A percentile compares a stretch with the other conserved stretches of the same genome.
phyloP scores from a whole-genome alignment of 2,329 filamentous ascomycete genomes.

The Pyrenochaeta sp. region DNA sequence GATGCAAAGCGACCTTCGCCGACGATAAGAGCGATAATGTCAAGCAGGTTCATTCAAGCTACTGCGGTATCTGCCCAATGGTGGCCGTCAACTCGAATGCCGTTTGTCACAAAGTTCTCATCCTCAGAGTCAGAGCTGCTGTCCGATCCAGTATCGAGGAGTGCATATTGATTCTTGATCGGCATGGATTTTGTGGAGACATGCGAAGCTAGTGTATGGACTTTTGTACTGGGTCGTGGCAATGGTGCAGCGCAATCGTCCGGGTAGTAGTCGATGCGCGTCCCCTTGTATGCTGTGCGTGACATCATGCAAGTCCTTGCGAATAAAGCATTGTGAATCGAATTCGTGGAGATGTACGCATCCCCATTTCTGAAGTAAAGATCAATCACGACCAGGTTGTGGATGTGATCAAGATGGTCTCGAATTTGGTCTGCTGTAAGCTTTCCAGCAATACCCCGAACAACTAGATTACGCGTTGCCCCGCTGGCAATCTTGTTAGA shows the following conservation, averaged over 20 bases:
- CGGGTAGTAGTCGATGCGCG: constrained; percentile 72
- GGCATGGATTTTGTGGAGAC: constrained; percentile 27
- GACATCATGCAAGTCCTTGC: constrained; percentile 81
- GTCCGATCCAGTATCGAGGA: constrained; percentile 39
- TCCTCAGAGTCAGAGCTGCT: constrained; percentile 37
- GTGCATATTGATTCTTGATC: constrained; percentile 42
- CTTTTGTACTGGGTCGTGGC: constrained; percentile 34
- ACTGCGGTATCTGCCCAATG: constrained; percentile 32
- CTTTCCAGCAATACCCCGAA: constrained; percentile 65
- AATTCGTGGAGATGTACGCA: constrained; percentile 78
- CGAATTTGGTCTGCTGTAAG: constrained; percentile 72
- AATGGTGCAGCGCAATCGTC: constrained; percentile 77
- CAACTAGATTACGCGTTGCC: constrained; percentile 77
- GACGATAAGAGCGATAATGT: not conserved
- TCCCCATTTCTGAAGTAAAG: constrained; percentile 66
- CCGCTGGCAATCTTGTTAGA: constrained; percentile 70
- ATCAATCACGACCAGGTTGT: constrained; percentile 76
- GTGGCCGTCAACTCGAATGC: constrained; percentile 26
- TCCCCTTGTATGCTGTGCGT: constrained; percentile 71
- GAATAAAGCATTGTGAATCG: constrained; percentile 77
- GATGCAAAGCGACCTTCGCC: not conserved
- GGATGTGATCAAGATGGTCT: constrained; percentile 81
- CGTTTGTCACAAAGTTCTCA: constrained; percentile 30
- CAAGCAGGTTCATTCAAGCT: constrained; percentile 15
- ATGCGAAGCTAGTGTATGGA: constrained; percentile 10